Base-by-base conservation (phyloP, 768 basidiomycete genomes). In the Grammothele lineata region DNA sequence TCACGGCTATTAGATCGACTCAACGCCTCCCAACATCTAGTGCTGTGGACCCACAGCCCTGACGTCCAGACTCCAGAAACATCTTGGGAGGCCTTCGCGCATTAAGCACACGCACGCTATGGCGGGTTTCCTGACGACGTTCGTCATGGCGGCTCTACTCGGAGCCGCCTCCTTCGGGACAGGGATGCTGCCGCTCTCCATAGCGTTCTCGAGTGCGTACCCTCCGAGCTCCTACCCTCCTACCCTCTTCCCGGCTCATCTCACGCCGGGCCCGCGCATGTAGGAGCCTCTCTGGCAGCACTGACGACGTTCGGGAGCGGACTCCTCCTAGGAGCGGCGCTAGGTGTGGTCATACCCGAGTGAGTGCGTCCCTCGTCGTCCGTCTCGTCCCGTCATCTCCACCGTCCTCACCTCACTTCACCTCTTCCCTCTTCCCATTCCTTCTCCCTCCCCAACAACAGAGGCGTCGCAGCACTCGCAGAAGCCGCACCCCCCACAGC, bases 261-360 rank as follows among this genome's bases (percentile, higher is more conserved):
- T 30, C 14, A 7, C 27, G 27, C 27, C 27, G 27, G 14, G 8
- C 8, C 14, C 27, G 27, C 14, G 27, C 27, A 30, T n/a, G n/a
- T 57, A 70, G 75, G 70, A 68, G 55, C 62, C 37, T 52, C 69
- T 69, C 55, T 76, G 36, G 70, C 70, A 18, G 56, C 65, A 34
- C 62, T 84, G 25, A 76, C 74, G 7, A 76, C 77, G 35, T 62
- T 91, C 14, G 87, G 90, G 10, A 87, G 87, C 37, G 94, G 94
- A 10, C 69, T 97, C 10, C 74, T 98, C 15, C 75, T 96, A 12
- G 94, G 94, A 3, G 86, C 94, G 2, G 92, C 91, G 0, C 67
- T 97, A 53, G 90, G 90, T 11, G 81, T 98, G 21, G 91, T 97
- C 53, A 84, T 97, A 43, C 94, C 95, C 30, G 94, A 96, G 87